Conservation (phyloP, 2,329 filamentous ascomycete genomes). For the Kalmusia sp. region DNA sequence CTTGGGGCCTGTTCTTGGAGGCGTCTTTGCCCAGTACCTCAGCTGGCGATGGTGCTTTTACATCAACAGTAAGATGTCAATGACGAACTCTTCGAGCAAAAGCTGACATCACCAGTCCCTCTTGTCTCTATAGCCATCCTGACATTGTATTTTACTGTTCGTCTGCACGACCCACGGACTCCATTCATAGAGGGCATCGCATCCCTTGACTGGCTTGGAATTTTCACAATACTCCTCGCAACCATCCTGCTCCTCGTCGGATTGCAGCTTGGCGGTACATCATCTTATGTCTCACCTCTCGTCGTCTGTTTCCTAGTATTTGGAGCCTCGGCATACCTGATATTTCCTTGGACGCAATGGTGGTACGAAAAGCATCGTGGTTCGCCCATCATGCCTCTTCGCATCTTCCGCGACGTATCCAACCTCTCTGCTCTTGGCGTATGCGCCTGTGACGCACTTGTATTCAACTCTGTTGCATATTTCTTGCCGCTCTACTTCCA, state of each 20-base stretch:
- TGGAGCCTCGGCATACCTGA: conserved; percentile 51
- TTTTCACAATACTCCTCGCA: conserved; percentile 55
- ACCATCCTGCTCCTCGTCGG: conserved; percentile 60
- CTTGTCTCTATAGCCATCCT: conserved; percentile 58
- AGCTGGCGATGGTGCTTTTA: conserved; percentile 61
- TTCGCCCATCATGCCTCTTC: conserved; percentile 73
- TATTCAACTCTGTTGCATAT: conserved; percentile 72
- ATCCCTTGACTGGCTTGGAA: conserved; percentile 63
- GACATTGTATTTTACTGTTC: conserved; percentile 59
- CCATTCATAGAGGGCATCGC: conserved; percentile 53
- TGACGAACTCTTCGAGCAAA: neutral
- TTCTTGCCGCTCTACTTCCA: conserved; percentile 80
- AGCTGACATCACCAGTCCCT: conserved; percentile 54
- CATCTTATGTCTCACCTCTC: conserved; percentile 56
- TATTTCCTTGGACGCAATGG: conserved; percentile 68
- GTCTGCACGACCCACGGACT: conserved; percentile 61
- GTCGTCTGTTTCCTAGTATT: conserved; percentile 61
- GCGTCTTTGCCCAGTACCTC: conserved; percentile 54
- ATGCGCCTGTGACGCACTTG: conserved; percentile 58
- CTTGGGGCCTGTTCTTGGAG: conserved; percentile 61
- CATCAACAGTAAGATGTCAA: conserved; percentile 31
- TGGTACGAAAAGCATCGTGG: conserved; percentile 65
- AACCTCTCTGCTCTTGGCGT: conserved; percentile 64
- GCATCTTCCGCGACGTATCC: conserved; percentile 64
- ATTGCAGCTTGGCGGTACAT: conserved; percentile 59